Conservation (phyloP, 2,329 filamentous ascomycete genomes). For the Nigrospora osmanthi region DNA sequence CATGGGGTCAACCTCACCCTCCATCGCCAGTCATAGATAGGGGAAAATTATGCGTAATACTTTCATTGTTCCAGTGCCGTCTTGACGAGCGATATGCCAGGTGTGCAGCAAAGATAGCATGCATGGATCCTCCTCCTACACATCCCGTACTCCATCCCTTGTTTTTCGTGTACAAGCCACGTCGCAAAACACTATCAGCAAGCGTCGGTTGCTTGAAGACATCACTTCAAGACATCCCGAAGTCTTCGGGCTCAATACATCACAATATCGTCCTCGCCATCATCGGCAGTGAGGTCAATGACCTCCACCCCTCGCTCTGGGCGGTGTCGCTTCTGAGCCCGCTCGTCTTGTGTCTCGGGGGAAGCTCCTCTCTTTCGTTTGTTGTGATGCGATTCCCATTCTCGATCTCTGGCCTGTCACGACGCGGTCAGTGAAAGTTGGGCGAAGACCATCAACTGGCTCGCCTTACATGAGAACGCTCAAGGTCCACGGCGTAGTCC, state of each 20-base stretch:
- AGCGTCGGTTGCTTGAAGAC: too few species aligned
- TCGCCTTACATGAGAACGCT: background rate
- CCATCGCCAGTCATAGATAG: too few species aligned
- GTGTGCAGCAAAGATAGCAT: too few species aligned
- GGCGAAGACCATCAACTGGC: background rate
- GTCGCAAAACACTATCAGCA: too few species aligned
- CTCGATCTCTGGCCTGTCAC: background rate
- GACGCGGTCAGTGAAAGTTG: background rate
- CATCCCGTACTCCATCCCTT: too few species aligned
- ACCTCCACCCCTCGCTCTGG: background rate
- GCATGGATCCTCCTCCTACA: too few species aligned
- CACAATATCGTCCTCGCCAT: background rate
- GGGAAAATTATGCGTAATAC: too few species aligned
- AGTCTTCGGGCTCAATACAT: background rate
- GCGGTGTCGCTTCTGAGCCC: background rate
- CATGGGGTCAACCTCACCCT: too few species aligned
- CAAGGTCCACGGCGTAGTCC: background rate
- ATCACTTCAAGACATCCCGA: too few species aligned
- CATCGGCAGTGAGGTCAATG: background rate
- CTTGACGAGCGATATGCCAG: too few species aligned
- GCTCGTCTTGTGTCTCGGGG: background rate
- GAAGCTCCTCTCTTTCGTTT: background rate
- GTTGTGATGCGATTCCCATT: background rate
- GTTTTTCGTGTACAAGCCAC: too few species aligned
- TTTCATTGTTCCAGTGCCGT: too few species aligned